Base-by-base conservation (phyloP, 208 protist genomes). In the Histomonas meleagridis region DNA sequence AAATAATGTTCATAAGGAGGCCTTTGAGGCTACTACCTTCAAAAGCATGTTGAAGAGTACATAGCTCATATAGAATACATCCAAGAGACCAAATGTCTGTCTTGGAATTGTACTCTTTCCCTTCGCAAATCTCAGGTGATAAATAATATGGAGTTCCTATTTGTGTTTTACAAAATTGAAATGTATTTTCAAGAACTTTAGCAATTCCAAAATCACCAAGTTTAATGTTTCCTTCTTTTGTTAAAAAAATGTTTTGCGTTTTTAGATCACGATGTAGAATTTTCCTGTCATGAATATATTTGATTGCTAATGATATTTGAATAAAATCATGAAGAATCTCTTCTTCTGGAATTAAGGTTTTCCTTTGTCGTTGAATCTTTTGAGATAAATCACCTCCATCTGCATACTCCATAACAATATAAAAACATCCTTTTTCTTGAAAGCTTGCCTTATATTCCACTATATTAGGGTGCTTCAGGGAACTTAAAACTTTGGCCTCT, bases 191-290 rank as follows among this genome's bases (percentile, higher is more conserved):
- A 21, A 86, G 38, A 55, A 86, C 76, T n/a, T 40, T 51, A 55
- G 76, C 76, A 86, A 96, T 96, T 55, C 95, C 95, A 92, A 96
- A 96, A 92, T 96, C 95, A 46, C 95, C 95, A 7, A 96, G 51
- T 35, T 96, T 95, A 3, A 95, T 93, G 1, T 91, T 60, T 32
- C 86, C 91, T 43, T 90, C 21, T 49, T 93, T 90, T 1, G 93
- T 94, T 26, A 95, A 46, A 70, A 95, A 95, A 49, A 95, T 95
- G 92, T 97, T 97, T 93, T 97, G 95, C 21, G 95, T 95, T 93
- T 97, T 97, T 48, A 97, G 91, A 92, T 97, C 96, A 43, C 96
- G 40, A 86, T 86, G 76, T 49, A 86, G 55, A 43, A 86, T 86
- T 86, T 86, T 86, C 55, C 76, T 9, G 55, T 86, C 76, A n/a